Percentiles rank a stretch among this genome's conserved stretches.
Conservation (phyloP, 768 basidiomycete genomes). For the Panellus pusillus region DNA sequence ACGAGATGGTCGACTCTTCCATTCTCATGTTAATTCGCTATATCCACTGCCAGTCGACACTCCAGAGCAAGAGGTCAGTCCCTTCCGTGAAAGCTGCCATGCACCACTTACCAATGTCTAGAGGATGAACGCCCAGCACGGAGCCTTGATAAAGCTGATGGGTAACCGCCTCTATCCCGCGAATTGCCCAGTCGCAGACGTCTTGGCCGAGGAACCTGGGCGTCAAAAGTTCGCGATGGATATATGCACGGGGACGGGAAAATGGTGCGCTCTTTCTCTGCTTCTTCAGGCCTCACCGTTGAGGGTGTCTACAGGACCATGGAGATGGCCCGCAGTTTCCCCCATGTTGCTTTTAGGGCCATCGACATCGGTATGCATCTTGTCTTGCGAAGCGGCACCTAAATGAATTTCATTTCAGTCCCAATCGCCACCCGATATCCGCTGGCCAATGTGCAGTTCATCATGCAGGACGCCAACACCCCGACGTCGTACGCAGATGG, state of each 20-base stretch:
- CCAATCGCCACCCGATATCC: conserved; percentile 71
- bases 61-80: conserved; percentile 63
- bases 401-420: conserved; percentile 39
- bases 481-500: conserved; percentile 49
- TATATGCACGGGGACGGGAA: conserved; percentile 74
- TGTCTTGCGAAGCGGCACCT: background rate
- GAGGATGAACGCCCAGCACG: conserved; percentile 56
- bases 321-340: conserved; percentile 71
- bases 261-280: conserved; percentile 49
- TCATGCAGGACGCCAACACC: conserved; percentile 62
- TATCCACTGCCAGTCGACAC: conserved; percentile 77
- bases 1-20: conserved; percentile 61
- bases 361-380: conserved; percentile 65
- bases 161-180: conserved; percentile 58
- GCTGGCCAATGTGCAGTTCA: conserved; percentile 59
- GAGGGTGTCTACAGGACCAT: conserved; percentile 51
- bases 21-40: conserved; percentile 59
- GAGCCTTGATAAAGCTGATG: conserved; percentile 47
- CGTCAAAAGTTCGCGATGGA: conserved; percentile 61
- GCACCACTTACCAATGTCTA: conserved; percentile 25
- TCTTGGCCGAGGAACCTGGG: conserved; percentile 41
- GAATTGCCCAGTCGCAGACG: conserved; percentile 47
- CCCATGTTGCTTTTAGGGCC: conserved; percentile 63
- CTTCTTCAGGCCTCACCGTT: conserved; percentile 9
- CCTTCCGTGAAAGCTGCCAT: background rate